Evolutionary conservation across 2,329 filamentous ascomycete genomes (phyloP).

Genomic region (Pseudopithomyces chartarum): DNA sequence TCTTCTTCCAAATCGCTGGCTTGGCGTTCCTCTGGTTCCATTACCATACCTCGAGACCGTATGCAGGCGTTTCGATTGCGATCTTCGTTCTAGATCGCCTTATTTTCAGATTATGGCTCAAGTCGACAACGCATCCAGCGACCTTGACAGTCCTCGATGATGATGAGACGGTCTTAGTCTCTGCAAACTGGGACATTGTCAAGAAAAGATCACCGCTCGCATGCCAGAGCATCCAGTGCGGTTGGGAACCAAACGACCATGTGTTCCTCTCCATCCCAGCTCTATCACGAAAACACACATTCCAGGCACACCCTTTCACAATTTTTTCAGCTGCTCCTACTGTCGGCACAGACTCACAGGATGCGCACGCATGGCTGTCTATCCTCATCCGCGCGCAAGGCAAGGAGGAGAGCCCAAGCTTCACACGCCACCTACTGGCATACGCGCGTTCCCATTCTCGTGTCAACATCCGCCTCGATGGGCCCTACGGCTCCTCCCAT

Average conservation of each 20-base stretch:
- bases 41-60: slow-evolving; percentile 58
- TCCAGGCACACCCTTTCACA: slow-evolving; percentile 71
- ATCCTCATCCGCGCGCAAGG: slow-evolving; percentile 65
- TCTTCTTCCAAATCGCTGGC: slow-evolving; percentile 61
- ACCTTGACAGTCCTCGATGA: slow-evolving; percentile 61
- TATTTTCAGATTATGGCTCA: slow-evolving; percentile 61
- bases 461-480: slow-evolving; percentile 61
- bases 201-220: slow-evolving; percentile 15
- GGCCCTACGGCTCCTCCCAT: slow-evolving; percentile 66
- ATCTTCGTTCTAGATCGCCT: slow-evolving; percentile 65
- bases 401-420: slow-evolving; percentile 48
- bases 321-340: slow-evolving; percentile 66
- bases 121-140: slow-evolving; percentile 55
- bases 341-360: slow-evolving; percentile 32
- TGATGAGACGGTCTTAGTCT: slow-evolving; percentile 58
- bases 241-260: slow-evolving; percentile 67
- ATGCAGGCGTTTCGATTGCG: slow-evolving; percentile 57
- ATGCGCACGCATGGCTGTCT: slow-evolving; percentile 57
- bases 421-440: slow-evolving; percentile 60
- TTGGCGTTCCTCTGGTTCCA: slow-evolving; percentile 66
- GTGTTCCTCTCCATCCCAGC: slow-evolving; percentile 65
- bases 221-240: slow-evolving; percentile 49
- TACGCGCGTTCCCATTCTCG: slow-evolving; percentile 54
- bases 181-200: slow-evolving; percentile 49
- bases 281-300: slow-evolving; percentile 56